A percentile compares a stretch with the other conserved stretches of the same genome.
Evolutionary conservation across 768 basidiomycete genomes (phyloP).

Genomic region (Lentinula boryana): DNA sequence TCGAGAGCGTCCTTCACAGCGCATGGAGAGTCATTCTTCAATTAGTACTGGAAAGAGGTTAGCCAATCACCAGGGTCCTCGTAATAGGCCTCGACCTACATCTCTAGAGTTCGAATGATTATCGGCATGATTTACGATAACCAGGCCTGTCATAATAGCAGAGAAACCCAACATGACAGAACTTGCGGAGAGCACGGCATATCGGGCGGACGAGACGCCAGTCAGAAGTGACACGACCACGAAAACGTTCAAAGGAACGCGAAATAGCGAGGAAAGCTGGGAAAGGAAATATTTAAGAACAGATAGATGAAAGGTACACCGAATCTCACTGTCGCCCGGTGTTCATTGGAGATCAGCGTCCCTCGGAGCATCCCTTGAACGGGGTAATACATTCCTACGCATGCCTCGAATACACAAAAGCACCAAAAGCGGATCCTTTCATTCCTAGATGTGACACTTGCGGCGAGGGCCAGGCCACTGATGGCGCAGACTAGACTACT

Average conservation of each 20-base stretch:
- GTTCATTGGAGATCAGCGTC: conserved; percentile 60
- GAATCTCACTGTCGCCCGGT: conserved; percentile 63
- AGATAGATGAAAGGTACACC: not conserved
- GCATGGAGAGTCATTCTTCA: not conserved
- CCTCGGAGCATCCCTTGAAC: conserved; percentile 72
- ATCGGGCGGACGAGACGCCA: conserved; percentile 60
- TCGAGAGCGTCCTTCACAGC: not conserved
- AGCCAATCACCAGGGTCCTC: not conserved
- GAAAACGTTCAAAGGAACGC: conserved; percentile 70
- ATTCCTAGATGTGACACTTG: conserved; percentile 35
- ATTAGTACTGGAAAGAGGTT: not conserved
- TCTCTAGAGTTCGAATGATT: not conserved
- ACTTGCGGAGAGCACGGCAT: conserved; percentile 43
- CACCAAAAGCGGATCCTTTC: conserved; percentile 60
- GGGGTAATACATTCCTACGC: conserved; percentile 77
- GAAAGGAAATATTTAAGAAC: conserved; percentile 1
- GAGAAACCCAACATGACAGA: conserved; percentile 40
- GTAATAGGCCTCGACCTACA: not conserved
- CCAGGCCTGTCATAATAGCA: conserved; percentile 36
- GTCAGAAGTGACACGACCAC: conserved; percentile 65
- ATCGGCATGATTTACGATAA: conserved; percentile 26
- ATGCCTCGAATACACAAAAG: conserved; percentile 71
- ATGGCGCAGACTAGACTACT: conserved; percentile 57
- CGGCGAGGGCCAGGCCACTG: conserved; percentile 49
- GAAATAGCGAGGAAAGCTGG: conserved; percentile 64